Evolutionary conservation across 139 green algal species (phyloP).

Genomic region (Chlamydomonas incerta): DNA sequence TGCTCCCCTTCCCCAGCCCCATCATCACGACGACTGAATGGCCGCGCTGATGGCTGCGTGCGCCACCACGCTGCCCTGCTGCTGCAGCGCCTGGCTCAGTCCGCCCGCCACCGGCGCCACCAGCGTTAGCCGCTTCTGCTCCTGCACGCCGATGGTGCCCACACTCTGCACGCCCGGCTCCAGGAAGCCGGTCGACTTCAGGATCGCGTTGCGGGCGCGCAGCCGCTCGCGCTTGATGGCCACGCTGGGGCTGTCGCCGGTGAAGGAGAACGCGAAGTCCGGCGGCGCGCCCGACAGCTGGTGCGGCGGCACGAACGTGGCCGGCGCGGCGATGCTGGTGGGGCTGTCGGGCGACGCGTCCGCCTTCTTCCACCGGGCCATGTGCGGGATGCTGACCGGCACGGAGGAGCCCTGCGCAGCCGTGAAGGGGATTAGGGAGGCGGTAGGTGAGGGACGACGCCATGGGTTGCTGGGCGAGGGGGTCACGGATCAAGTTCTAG

Average conservation of each 20-base stretch:
- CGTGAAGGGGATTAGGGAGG: neutral
- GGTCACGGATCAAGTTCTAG: too few species aligned
- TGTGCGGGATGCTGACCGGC: constrained; percentile 30
- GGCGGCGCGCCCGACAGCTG: constrained; percentile 43
- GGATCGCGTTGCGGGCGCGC: constrained; percentile 57
- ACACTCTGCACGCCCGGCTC: constrained; percentile 22
- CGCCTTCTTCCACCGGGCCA: constrained; percentile 40
- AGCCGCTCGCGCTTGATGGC: constrained; percentile 57
- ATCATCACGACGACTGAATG: too few species aligned
- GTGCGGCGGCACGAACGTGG: constrained; percentile 56
- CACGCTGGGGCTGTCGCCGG: constrained; percentile 43
- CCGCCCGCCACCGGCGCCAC: constrained; percentile 14
- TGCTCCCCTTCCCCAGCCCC: too few species aligned
- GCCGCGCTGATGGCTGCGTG: too few species aligned
- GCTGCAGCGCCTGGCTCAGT: constrained; percentile 33
- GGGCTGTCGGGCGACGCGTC: constrained; percentile 4
- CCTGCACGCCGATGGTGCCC: neutral
- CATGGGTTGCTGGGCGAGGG: too few species aligned
- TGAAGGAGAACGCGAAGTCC: constrained; percentile 49
- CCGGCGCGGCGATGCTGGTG: constrained; percentile 10
- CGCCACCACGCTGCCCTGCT: neutral
- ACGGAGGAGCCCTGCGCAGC: constrained; percentile 29
- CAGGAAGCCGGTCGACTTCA: constrained; percentile 61
- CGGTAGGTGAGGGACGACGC: neutral
- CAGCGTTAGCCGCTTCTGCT: neutral